Evolutionary conservation across 208 protist genomes (phyloP), one percentile per base, ranked within the genome.

Genomic region (Trichomonas gallinae): DNA sequence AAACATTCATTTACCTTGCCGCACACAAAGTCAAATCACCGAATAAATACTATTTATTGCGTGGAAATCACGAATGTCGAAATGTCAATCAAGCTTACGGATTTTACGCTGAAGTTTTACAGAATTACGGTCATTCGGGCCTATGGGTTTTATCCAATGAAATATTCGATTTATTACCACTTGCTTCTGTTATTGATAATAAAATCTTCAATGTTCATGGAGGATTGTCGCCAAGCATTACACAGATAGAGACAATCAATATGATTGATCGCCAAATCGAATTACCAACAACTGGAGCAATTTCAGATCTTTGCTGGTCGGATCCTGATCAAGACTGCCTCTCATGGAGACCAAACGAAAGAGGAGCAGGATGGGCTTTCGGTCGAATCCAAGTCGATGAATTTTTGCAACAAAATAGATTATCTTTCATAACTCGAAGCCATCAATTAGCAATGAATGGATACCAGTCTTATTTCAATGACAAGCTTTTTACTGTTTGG

Each of bases 141-240:
- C 97, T 98, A 4, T 98, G 97, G 97, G 96, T 97, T 93, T 63
- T 97, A 10, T 98, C 98, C 96, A 98, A 98, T 0, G 98, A 98
- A 48, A 91, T 98, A 10, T 98, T 98, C 58, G 98, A 98, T 96
- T 98, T 98, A 49, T 88, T 99, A 0, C 98, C 98, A 31, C 44
- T 98, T 23, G 96, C 97, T 36, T 98, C 98, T 0, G 45, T 98
- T n/a, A 97, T 98, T 63, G 97, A 98, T 85, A 97, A 96, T 17
- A 96, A 98, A 96, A 98, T 98, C 51, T 99, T 99, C 97, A 99
- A 98, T 97, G 96, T 99, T 42, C 99, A 99, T 96, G 99, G 99
- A 72, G 99, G 99, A 48, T 97, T 99, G n/a, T 98, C 98, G 31
- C 99, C 99, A 15, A 98, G 97, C 0, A 98, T 99, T 31, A 98